phyloP scores from a whole-genome alignment of 352 stramenopile genomes.

The Blastocystis sp. region DNA sequence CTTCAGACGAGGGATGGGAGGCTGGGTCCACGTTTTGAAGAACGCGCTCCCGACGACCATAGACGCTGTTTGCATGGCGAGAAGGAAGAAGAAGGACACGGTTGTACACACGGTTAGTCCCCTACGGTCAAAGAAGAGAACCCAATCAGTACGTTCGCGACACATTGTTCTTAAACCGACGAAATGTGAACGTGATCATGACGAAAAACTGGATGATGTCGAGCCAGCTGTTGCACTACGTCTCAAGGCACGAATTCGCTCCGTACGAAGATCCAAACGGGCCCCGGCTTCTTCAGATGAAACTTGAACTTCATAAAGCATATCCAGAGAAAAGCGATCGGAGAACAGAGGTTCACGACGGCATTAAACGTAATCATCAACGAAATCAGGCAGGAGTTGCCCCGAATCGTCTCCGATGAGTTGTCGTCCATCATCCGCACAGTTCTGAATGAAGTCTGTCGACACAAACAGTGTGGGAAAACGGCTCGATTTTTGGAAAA shows the following conservation, averaged over 20 bases:
- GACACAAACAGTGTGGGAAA: neutral
- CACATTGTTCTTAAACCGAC: constrained; percentile 61
- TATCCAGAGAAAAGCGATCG: constrained; percentile 35
- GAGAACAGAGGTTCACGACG: constrained; percentile 30
- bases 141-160: neutral
- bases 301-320: constrained; percentile 36
- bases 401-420: neutral
- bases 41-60: constrained; percentile 26
- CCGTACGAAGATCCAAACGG: constrained; percentile 52
- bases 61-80: constrained; percentile 10
- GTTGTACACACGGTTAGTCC: neutral
- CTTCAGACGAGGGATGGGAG: neutral
- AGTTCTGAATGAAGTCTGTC: neutral
- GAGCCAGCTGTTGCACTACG: constrained; percentile 35
- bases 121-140: neutral
- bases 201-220: constrained; percentile 50
- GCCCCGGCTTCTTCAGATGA: neutral
- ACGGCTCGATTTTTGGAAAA: no score
- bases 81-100: constrained; percentile 33
- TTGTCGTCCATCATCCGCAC: neutral
- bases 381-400: constrained; percentile 31
- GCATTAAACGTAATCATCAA: constrained; percentile 63
- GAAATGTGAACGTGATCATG: constrained; percentile 45
- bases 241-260: neutral
- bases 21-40: constrained; percentile 11